A percentile compares a stretch with the other conserved stretches of the same genome.
Evolutionary conservation across 2,329 filamentous ascomycete genomes (phyloP).

Genomic region (Aureobasidium sp.): DNA sequence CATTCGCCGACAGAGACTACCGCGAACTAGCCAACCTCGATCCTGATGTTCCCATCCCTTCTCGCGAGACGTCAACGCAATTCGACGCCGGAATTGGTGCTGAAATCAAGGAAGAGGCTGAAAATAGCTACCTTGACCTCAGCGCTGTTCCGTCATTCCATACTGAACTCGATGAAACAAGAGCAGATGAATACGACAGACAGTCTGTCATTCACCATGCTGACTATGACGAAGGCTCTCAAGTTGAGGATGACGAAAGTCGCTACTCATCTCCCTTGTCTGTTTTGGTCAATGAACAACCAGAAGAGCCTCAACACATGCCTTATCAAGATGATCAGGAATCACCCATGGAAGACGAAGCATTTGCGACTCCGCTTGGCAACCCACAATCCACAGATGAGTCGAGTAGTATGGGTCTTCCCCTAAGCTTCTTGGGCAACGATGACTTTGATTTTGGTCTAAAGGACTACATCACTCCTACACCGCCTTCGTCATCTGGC

Average conservation of each 20-base stretch:
- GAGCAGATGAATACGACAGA: constrained; percentile 32
- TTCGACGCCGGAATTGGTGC: constrained; percentile 56
- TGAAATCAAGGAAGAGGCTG: constrained; percentile 53
- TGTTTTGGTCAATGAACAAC: neutral
- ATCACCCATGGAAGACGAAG: neutral
- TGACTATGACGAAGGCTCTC: constrained; percentile 31
- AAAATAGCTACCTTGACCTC: constrained; percentile 51
- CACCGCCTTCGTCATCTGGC: constrained; percentile 2
- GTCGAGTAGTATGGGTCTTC: constrained; percentile 32
- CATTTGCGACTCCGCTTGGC: constrained; percentile 2
- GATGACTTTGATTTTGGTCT: constrained; percentile 49
- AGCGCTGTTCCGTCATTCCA: constrained; percentile 51
- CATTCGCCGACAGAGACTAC: constrained; percentile 42
- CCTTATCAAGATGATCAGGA: constrained; percentile 11
- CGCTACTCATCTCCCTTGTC: constrained; percentile 39
- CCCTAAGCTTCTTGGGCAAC: constrained; percentile 41
- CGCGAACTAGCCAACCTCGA: constrained; percentile 54
- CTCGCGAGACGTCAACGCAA: constrained; percentile 61
- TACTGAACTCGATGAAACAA: constrained; percentile 26
- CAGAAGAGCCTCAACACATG: constrained; percentile 8
- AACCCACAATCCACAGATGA: constrained; percentile 8
- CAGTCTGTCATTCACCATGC: constrained; percentile 51
- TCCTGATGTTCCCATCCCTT: constrained; percentile 84
- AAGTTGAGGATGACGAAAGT: constrained; percentile 40
- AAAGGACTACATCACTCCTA: constrained; percentile 42